phyloP scores from a whole-genome alignment of 2,329 filamentous ascomycete genomes.

The Alternaria atra region DNA sequence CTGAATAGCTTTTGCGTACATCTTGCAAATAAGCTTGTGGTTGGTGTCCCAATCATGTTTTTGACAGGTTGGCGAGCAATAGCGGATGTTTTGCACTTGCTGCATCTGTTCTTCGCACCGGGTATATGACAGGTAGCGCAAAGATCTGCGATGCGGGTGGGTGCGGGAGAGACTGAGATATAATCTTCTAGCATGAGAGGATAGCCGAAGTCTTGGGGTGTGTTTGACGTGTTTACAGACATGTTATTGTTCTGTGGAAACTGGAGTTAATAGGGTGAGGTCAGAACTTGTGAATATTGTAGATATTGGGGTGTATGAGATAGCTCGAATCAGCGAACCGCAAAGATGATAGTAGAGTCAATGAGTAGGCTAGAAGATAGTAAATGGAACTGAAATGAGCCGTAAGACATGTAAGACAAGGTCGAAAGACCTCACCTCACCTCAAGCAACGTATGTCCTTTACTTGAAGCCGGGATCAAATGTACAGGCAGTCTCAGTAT shows the following conservation, averaged over 20 bases:
- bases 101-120: slow-evolving; percentile 7
- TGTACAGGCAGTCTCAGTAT: slow-evolving; percentile 12
- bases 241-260: background rate
- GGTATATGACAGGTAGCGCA: slow-evolving; percentile 17
- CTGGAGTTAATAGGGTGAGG: background rate
- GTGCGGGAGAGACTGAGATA: background rate
- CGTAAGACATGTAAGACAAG: background rate
- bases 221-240: background rate
- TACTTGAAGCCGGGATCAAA: background rate
- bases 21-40: slow-evolving; percentile 22
- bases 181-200: slow-evolving; percentile 21
- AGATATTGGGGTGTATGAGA: background rate
- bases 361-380: background rate
- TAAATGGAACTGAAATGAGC: background rate
- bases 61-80: slow-evolving; percentile 22
- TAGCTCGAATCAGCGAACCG: background rate
- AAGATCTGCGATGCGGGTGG: slow-evolving; percentile 1
- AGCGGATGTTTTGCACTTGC: slow-evolving; percentile 20
- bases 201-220: slow-evolving; percentile 17
- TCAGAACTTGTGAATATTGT: background rate
- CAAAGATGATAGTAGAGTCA: background rate
- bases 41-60: slow-evolving; percentile 8
- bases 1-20: background rate
- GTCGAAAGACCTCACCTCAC: background rate
- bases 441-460: background rate